Conservation (phyloP, 257 asterid genomes). For the Lycium ferocissimum region DNA sequence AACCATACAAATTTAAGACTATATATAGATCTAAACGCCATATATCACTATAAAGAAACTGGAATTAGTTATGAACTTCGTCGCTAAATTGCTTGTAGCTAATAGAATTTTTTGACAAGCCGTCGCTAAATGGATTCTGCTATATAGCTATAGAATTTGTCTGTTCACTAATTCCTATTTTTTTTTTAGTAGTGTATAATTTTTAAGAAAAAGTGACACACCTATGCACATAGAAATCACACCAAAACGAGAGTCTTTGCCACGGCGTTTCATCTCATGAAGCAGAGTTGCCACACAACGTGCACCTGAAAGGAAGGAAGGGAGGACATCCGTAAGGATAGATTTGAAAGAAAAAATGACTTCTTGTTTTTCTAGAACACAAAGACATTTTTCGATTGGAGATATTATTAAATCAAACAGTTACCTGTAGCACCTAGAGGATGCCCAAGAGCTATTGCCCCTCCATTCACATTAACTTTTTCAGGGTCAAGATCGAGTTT, state of each 20-base stretch:
- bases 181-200: too few species aligned
- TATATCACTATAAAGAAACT: too few species aligned
- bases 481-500: constrained; percentile 73
- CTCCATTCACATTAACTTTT: constrained; percentile 91
- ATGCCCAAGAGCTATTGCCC: constrained; percentile 96
- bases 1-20: background rate
- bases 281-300: constrained; percentile 88
- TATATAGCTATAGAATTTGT: too few species aligned
- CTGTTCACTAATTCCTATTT: too few species aligned
- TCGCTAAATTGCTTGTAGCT: too few species aligned
- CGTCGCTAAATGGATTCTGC: too few species aligned
- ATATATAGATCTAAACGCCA: background rate
- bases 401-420: background rate
- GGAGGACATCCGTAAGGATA: background rate
- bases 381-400: background rate
- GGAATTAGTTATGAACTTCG: too few species aligned
- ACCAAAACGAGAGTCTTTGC: constrained; percentile 85
- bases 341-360: background rate
- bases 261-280: constrained; percentile 92
- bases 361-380: background rate
- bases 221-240: constrained; percentile 98
- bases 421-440: constrained; percentile 94
- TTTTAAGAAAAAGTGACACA: constrained; percentile 25
- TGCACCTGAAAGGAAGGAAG: constrained; percentile 58
- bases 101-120: too few species aligned